Percentiles rank a stretch among this genome's conserved stretches.
These are phyloP conservation scores for Endocarpon pusillum DNA, from an alignment of 495 filamentous ascomycete genomes.

Conservation along the genomic window DNA sequence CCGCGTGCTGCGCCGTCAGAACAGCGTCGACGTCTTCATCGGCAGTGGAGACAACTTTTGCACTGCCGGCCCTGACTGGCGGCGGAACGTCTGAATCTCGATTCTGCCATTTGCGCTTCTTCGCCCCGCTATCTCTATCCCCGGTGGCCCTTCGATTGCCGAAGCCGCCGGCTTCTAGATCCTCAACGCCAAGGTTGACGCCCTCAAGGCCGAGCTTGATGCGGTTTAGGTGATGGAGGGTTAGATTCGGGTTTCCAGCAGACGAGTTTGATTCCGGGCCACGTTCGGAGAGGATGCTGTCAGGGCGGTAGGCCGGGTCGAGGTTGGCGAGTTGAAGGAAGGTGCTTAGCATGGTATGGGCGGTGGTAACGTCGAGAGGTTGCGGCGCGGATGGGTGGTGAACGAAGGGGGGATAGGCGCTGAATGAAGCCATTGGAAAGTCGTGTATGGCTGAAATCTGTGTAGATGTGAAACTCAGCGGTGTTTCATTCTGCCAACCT, in stretches of 20 bases:
- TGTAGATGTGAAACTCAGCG: conserved; percentile 3
- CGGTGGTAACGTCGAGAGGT: conserved; percentile 31
- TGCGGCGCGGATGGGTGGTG: conserved; percentile 25
- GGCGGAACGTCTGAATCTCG: not conserved
- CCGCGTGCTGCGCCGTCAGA: conserved; percentile 6
- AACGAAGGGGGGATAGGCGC: conserved; percentile 29
- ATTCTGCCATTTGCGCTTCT: conserved; percentile 4
- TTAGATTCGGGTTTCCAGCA: conserved; percentile 35
- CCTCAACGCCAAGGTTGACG: conserved; percentile 21
- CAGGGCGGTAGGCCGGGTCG: conserved; percentile 48
- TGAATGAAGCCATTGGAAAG: conserved; percentile 13
- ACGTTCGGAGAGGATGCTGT: conserved; percentile 40
- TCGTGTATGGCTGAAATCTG: not conserved
- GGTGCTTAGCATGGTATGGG: conserved; percentile 36
- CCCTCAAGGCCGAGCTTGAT: conserved; percentile 47
- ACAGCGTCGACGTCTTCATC: conserved; percentile 1
- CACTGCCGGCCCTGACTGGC: not conserved
- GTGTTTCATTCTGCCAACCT: not conserved
- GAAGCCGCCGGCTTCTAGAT: conserved; percentile 21
- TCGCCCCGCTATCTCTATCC: conserved; percentile 10
- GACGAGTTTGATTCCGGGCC: conserved; percentile 38
- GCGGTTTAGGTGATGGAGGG: conserved; percentile 46
- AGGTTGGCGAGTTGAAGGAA: conserved; percentile 39
- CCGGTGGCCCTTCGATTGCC: conserved; percentile 16
- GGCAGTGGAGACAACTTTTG: not conserved